phyloP scores from a whole-genome alignment of 305 asterid species.

The Fraxinus dipetala region DNA sequence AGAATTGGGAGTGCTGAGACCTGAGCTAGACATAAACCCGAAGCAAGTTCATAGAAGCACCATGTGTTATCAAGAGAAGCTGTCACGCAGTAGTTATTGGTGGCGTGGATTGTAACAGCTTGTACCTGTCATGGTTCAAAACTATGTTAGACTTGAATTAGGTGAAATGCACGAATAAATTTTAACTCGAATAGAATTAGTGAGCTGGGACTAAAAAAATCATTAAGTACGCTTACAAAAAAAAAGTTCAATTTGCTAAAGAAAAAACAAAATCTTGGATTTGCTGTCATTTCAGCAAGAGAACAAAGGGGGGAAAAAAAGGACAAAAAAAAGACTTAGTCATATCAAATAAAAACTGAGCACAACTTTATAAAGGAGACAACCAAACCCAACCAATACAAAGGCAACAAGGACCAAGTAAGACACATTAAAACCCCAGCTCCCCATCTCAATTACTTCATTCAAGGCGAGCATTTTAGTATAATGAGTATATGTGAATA shows the following conservation, averaged over 20 bases:
- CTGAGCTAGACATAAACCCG: conserved; percentile 96
- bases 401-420: conserved; percentile 3
- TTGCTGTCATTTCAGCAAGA: background rate
- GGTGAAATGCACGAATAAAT: background rate
- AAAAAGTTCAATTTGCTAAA: background rate
- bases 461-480: background rate
- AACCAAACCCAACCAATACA: background rate
- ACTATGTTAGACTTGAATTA: background rate
- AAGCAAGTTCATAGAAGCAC: conserved; percentile 90
- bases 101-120: conserved; percentile 94
- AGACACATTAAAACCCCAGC: background rate
- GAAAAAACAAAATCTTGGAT: background rate
- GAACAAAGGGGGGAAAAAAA: background rate
- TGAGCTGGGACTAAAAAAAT: background rate
- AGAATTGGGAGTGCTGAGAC: conserved; percentile 34
- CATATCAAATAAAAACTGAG: background rate
- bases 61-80: conserved; percentile 95
- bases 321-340: background rate
- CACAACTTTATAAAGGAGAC: background rate
- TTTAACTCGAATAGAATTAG: background rate
- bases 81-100: conserved; percentile 83
- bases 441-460: background rate
- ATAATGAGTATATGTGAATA: background rate
- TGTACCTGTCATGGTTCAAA: conserved; percentile 62
- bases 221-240: background rate